Evolutionary conservation across 2,329 filamentous ascomycete genomes (phyloP), one percentile per base, ranked within the genome.

Genomic region (Aspergillus sp.): DNA sequence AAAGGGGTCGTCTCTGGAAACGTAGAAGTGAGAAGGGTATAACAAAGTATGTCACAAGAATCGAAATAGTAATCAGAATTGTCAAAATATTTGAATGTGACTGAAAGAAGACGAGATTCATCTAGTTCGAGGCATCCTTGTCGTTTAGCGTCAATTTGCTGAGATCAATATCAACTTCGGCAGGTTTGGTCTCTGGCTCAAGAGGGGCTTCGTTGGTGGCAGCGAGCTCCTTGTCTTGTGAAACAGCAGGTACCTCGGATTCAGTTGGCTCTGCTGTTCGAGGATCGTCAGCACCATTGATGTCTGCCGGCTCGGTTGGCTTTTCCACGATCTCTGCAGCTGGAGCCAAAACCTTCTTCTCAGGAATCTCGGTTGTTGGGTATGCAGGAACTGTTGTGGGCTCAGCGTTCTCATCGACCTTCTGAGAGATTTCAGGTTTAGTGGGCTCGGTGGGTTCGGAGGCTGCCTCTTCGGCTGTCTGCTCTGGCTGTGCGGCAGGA

Each of bases 161-260:
- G 52, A 69, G 63, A 46, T 70, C 68, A 58, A 68, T 60, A n/a
- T 66, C 68, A 49, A 64, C 60, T 7, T 64, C 63, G 52, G 61
- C 56, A 14, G 62, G 47, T 46, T 65, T 64, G 2, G 31, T n/a
- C 11, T 15, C 35, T 12, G n/a, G 31, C 19, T 55, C 45, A 5
- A 49, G n/a, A 37, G 45, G 37, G 15, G 21, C 45, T 31, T 64
- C 57, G 14, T 45, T 41, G 31, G 58, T 44, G 25, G 33, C 45
- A 4, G 60, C 56, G n/a, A 21, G 21, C n/a, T 27, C 21, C 4
- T 31, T 49, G 8, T 49, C 56, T 4, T 45, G 17, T 11, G 53
- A 23, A 19, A 53, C 39, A 43, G 59, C 50, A 47, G 37, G 6
- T n/a, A 51, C 35, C 27, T 60, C 61, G 4, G 46, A 15, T 17